Percentiles rank a stretch among this genome's conserved stretches.
Evolutionary conservation across 1,139 yeast genomes (phyloP).

Genomic region (Magnusiomyces clavatus): DNA sequence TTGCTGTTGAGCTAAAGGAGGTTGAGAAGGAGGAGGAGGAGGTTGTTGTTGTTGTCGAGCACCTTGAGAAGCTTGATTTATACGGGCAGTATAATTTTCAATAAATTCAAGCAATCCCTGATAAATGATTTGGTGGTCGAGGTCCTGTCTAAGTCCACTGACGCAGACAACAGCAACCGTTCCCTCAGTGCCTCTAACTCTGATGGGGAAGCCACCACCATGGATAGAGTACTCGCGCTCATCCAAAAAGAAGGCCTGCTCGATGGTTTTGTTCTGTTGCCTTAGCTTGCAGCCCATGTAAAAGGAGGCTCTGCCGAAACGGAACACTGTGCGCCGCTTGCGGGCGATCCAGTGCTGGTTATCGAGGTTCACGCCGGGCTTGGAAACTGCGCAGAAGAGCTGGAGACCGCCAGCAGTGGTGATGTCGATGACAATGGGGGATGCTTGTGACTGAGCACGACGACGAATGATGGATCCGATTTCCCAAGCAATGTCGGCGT

Average conservation of each 20-base stretch:
- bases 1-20: neutral
- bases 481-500: slow-evolving; percentile 31
- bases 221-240: slow-evolving; percentile 48
- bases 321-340: slow-evolving; percentile 44
- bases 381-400: slow-evolving; percentile 44
- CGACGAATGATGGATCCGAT: slow-evolving; percentile 28
- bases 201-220: slow-evolving; percentile 57
- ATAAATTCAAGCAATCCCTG: slow-evolving; percentile 12
- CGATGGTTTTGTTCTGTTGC: slow-evolving; percentile 23
- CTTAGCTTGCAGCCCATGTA: slow-evolving; percentile 43
- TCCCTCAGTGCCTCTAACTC: slow-evolving; percentile 38
- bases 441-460: slow-evolving; percentile 20
- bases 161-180: slow-evolving; percentile 51
- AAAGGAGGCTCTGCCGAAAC: slow-evolving; percentile 49
- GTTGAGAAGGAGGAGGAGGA: slow-evolving; percentile 1
- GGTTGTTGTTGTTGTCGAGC: neutral
- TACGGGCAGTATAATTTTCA: neutral
- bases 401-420: slow-evolving; percentile 44
- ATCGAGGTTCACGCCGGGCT: slow-evolving; percentile 41
- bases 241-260: slow-evolving; percentile 37
- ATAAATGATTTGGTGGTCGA: slow-evolving; percentile 27
- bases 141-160: slow-evolving; percentile 42
- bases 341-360: slow-evolving; percentile 55
- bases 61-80: neutral
- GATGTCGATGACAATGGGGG: slow-evolving; percentile 45